These are phyloP conservation scores for Trichoderma parareesei DNA, from an alignment of 495 filamentous ascomycete genomes.

Conservation along the genomic window DNA sequence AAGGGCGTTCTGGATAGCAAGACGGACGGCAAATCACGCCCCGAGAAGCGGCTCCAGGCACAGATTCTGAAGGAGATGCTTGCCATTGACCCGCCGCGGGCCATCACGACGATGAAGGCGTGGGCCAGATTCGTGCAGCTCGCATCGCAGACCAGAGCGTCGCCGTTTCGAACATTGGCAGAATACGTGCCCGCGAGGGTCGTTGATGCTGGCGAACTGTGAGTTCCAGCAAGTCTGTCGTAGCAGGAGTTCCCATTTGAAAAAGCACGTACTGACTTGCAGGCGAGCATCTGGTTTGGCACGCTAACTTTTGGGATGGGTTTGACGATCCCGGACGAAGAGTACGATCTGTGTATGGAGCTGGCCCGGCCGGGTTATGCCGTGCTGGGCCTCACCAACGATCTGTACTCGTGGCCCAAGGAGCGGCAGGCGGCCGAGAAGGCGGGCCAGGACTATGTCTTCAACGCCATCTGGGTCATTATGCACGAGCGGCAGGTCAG, in stretches of 20 bases:
- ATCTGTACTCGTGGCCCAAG: slow-evolving; percentile 26
- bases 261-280: neutral
- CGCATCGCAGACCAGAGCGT: neutral
- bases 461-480: slow-evolving; percentile 32
- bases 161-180: neutral
- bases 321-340: neutral
- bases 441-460: slow-evolving; percentile 18
- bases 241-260: neutral
- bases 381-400: slow-evolving; percentile 26
- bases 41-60: neutral
- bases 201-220: neutral
- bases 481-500: slow-evolving; percentile 23
- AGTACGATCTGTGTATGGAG: slow-evolving; percentile 1
- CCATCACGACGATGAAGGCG: neutral
- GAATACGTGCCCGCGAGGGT: neutral
- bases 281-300: neutral
- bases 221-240: neutral
- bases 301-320: neutral
- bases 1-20: neutral
- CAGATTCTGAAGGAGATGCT: neutral
- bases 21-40: neutral
- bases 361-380: slow-evolving; percentile 21
- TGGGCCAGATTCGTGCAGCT: neutral
- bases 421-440: slow-evolving; percentile 19
- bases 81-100: neutral